These are phyloP conservation scores for Pyronema omphalodes DNA, from an alignment of 495 filamentous ascomycete species.

Conservation along the genomic window DNA sequence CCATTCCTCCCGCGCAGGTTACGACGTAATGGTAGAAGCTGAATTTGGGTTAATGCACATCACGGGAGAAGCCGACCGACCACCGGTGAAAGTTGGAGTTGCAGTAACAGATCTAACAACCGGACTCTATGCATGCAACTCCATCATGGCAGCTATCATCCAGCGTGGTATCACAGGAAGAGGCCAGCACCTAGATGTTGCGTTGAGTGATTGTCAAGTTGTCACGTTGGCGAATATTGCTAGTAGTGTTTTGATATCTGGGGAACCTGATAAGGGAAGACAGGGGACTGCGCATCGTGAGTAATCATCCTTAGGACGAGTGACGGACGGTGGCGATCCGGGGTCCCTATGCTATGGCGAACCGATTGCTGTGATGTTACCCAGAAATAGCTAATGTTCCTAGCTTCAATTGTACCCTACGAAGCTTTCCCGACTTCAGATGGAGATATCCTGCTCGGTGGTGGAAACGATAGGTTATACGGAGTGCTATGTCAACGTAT, in stretches of 20 bases:
- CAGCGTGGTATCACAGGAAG: conserved; percentile 45
- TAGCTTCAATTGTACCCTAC: conserved; percentile 92
- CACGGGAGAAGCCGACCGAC: conserved; percentile 68
- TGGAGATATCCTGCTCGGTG: conserved; percentile 79
- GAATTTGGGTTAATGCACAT: conserved; percentile 99
- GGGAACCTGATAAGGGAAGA: conserved; percentile 65
- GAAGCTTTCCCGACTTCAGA: conserved; percentile 81
- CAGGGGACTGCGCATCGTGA: conserved; percentile 93
- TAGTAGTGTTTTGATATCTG: conserved; percentile 77
- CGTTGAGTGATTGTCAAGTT: conserved; percentile 83
- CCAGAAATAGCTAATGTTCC: too few relatives aligned
- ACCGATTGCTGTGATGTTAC: too few relatives aligned
- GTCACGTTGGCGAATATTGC: conserved; percentile 86
- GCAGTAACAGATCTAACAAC: conserved; percentile 94
- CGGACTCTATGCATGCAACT: conserved; percentile 90
- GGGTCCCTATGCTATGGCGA: too few relatives aligned
- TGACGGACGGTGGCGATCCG: too few relatives aligned
- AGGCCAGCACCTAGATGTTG: conserved; percentile 85
- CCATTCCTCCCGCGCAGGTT: conserved; percentile 73
- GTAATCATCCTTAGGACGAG: conserved; percentile 23
- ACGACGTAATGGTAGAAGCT: conserved; percentile 98
- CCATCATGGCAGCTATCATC: conserved; percentile 85
- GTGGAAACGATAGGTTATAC: conserved; percentile 83
- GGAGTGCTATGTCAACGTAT: conserved; percentile 67
- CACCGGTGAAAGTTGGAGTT: conserved; percentile 92